A percentile compares a stretch with the other conserved stretches of the same genome.
phyloP scores from a whole-genome alignment of 495 filamentous ascomycete genomes.

The Trichoderma orchidacearum region DNA sequence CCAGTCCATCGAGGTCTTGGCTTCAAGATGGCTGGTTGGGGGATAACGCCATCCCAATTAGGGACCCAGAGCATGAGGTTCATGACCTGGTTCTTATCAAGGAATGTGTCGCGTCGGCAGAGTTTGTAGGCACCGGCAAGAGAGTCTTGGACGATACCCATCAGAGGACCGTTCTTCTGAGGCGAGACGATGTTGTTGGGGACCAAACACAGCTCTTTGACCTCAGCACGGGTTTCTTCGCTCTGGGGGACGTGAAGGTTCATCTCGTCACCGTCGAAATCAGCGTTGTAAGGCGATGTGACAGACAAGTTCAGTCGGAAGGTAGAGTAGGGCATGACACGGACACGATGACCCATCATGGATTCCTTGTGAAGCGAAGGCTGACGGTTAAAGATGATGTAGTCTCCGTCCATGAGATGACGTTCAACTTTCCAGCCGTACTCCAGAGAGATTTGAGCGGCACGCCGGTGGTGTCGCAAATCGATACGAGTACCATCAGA shows the following conservation, averaged over 20 bases:
- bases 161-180: conserved; percentile 89
- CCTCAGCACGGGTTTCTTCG: conserved; percentile 87
- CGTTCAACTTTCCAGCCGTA: conserved; percentile 98
- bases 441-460: conserved; percentile 66
- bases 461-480: conserved; percentile 77
- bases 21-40: conserved; percentile 79
- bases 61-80: conserved; percentile 94
- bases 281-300: conserved; percentile 95
- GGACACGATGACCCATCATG: conserved; percentile 98
- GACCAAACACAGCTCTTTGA: conserved; percentile 88
- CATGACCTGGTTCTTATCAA: conserved; percentile 84
- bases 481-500: conserved; percentile 87
- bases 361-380: conserved; percentile 98
- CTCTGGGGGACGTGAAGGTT: conserved; percentile 97
- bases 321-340: conserved; percentile 97
- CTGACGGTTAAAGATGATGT: conserved; percentile 98
- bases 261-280: conserved; percentile 99
- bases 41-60: conserved; percentile 91
- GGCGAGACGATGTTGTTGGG: conserved; percentile 96
- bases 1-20: conserved; percentile 94
- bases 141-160: conserved; percentile 99
- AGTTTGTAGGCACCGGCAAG: conserved; percentile 95
- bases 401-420: conserved; percentile 89
- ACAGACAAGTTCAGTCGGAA: conserved; percentile 96
- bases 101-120: conserved; percentile 80